Evolutionary conservation across 306 rosid genomes (phyloP).

Genomic region (Medicago arabica): DNA sequence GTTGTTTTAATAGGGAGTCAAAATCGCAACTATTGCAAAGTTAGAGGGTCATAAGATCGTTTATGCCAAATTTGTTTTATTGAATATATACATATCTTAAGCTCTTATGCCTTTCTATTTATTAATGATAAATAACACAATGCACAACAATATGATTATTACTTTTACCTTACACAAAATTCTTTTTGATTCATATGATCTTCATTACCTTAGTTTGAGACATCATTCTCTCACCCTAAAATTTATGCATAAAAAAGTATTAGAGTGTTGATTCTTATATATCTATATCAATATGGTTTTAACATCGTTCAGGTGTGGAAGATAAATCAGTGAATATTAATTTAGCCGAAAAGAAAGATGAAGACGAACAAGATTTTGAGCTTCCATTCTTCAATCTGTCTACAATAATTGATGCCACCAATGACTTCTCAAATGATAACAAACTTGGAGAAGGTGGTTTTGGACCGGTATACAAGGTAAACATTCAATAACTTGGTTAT

Average conservation of each 20-base stretch:
- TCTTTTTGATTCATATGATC: too few species aligned
- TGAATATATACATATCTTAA: too few species aligned
- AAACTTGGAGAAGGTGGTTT: conserved; percentile 53
- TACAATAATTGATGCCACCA: conserved; percentile 9
- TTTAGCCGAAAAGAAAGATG: neutral
- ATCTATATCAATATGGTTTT: neutral
- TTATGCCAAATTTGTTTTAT: too few species aligned
- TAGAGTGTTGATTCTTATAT: neutral
- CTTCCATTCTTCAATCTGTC: conserved; percentile 35
- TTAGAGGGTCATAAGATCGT: too few species aligned
- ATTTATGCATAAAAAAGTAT: too few species aligned
- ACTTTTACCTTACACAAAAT: neutral
- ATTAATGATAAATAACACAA: neutral
- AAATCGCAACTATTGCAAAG: too few species aligned
- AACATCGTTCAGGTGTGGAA: neutral
- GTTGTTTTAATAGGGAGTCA: too few species aligned
- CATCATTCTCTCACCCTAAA: neutral
- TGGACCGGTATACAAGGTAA: conserved; percentile 40
- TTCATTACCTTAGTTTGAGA: too few species aligned
- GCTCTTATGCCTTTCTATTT: too few species aligned
- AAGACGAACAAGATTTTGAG: neutral
- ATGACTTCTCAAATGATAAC: conserved; percentile 35
- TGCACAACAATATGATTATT: neutral
- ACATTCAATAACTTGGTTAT: neutral
- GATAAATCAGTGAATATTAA: neutral